Percentiles rank a stretch among this genome's conserved stretches.
phyloP scores from a whole-genome alignment of 495 filamentous ascomycete genomes.

The Penicillium goetzii region DNA sequence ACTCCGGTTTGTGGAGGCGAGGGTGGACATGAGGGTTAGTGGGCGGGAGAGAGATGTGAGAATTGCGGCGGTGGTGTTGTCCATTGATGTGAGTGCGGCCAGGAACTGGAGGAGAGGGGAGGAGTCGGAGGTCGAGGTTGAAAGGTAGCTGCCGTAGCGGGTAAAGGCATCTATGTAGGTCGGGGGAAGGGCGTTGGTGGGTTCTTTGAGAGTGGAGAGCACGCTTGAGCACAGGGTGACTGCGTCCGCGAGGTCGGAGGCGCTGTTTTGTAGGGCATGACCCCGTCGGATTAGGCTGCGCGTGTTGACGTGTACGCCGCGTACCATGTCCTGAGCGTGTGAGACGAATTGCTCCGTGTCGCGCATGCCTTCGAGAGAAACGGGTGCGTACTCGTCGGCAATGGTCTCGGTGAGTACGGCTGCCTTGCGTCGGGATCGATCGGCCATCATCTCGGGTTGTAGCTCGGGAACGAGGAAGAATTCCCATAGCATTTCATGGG shows the following conservation, averaged over 20 bases:
- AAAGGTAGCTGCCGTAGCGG: conserved; percentile 68
- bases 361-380: conserved; percentile 71
- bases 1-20: conserved; percentile 64
- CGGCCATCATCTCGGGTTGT: conserved; percentile 85
- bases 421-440: conserved; percentile 84
- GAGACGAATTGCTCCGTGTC: conserved; percentile 93
- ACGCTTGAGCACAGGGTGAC: conserved; percentile 59
- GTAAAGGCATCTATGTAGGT: conserved; percentile 71
- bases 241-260: conserved; percentile 70
- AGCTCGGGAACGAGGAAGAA: conserved; percentile 98
- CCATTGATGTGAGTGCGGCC: conserved; percentile 71
- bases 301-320: conserved; percentile 78
- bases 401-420: conserved; percentile 80
- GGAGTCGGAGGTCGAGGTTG: conserved; percentile 69
- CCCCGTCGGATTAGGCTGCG: conserved; percentile 71
- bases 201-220: conserved; percentile 51
- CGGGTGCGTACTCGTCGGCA: conserved; percentile 80
- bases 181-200: conserved; percentile 59
- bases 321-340: conserved; percentile 85
- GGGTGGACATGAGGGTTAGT: conserved; percentile 70
- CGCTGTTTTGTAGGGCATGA: conserved; percentile 40
- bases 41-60: conserved; percentile 82
- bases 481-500: conserved; percentile 98
- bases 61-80: conserved; percentile 79
- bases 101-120: conserved; percentile 73